Base-by-base conservation (phyloP, 1,284 basidiomycete species). In the Ceratobasidium sp. region DNA sequence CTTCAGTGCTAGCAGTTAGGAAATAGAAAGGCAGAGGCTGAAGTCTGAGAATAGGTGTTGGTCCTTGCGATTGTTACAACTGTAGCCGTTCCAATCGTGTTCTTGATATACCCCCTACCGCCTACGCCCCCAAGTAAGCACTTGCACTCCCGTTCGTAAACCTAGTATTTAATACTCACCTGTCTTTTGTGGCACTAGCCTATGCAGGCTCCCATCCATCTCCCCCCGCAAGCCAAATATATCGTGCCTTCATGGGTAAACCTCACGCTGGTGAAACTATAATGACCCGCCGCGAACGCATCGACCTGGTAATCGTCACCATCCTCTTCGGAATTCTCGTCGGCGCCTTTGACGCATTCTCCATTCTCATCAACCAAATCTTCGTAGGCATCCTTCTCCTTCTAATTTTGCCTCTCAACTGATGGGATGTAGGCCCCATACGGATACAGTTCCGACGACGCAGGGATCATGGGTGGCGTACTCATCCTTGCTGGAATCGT, bases 101-200 rank as follows among this genome's bases (percentile, higher is more conserved):
- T 92, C 59, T 78, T 92, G 14, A 85, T 94, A 35, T 77, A 82
- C 0, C 82, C 82, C 44, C 82, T 83, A 0, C 92, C 92, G 8
- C 91, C 91, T 8, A 88, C 86, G 1, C 92, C 92, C 35, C 92
- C 92, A 0, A 93, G 92, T 94, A 80, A 71, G 86, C 76, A 38
- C 32, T 16, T 47, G n/a, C n/a, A 16, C 30, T n/a, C 11, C 23
- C 58, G 55, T 38, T 32, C 35, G 6, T 21, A 9, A 26, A 16
- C 11, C 59, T 44, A 0, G n/a, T 21, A 9, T 52, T 50, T 30
- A 73, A 26, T 74, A 47, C 13, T 62, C 32, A 35, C 26, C 63
- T 50, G 23, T 41, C 4, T 32, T 47, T 49, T 50, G 26, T 47
- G 4, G 43, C 59, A 54, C 50, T 76, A 92, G 90, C 91, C 0